phyloP scores from a whole-genome alignment of 495 filamentous ascomycete species.

The Aspergillus leporis region DNA sequence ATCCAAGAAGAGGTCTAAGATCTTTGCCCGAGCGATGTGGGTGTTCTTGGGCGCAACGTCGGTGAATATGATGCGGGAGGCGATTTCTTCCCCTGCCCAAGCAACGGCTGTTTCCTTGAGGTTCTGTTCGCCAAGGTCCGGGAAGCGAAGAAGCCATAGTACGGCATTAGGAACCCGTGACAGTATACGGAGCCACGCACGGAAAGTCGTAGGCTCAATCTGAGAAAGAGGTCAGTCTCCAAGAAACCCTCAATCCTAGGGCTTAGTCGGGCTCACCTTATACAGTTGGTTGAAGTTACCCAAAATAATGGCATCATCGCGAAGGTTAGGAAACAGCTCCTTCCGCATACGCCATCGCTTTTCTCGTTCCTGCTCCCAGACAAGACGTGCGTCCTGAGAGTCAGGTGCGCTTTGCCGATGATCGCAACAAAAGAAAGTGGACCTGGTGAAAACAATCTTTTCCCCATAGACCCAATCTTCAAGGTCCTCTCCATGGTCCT shows the following conservation, averaged over 20 bases:
- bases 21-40: conserved; percentile 88
- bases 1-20: conserved; percentile 94
- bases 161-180: conserved; percentile 83
- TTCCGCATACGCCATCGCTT: conserved; percentile 93
- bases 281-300: conserved; percentile 99
- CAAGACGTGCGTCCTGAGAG: conserved; percentile 57
- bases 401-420: conserved; percentile 91
- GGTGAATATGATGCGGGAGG: conserved; percentile 91
- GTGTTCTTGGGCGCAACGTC: conserved; percentile 94
- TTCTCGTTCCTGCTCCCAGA: conserved; percentile 84
- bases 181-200: conserved; percentile 93
- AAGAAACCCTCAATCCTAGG: background rate
- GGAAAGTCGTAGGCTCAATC: conserved; percentile 98
- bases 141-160: conserved; percentile 95
- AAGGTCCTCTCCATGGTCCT: conserved; percentile 60
- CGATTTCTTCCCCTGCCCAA: conserved; percentile 87
- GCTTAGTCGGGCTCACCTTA: conserved; percentile 67
- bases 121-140: conserved; percentile 87
- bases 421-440: conserved; percentile 99
- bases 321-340: conserved; percentile 82
- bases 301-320: conserved; percentile 85
- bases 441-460: conserved; percentile 91
- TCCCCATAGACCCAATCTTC: conserved; percentile 93
- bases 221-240: conserved; percentile 34
- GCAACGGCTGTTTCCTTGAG: conserved; percentile 73